Base-by-base conservation (phyloP, 1,284 basidiomycete species). In the Neolentinus lepideus region DNA sequence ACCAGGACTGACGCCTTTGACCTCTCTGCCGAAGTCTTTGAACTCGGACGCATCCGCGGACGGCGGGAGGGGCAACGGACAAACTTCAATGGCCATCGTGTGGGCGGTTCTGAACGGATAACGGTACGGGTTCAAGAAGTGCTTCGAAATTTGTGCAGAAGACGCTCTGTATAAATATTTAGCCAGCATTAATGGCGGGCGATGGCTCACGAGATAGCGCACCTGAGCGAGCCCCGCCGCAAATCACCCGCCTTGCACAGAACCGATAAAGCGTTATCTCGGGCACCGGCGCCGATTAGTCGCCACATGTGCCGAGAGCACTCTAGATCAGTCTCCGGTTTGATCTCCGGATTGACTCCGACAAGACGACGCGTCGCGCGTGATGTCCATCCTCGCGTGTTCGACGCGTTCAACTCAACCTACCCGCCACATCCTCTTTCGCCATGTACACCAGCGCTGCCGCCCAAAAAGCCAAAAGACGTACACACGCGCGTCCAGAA, bases 401-500 rank as follows among this genome's bases (percentile, higher is more conserved):
- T 19, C 47, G 27, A 50, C 47, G 47, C 47, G 47, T 50, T 29
- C 47, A 26, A 3, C 24, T 50, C 25, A 6, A 26, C 47, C 35
- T 29, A 22, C 24, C 36, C 38, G 38, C 38, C 54, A 48, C 26
- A 51, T 33, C 53, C 27, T 25, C 46, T 21, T 35, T 19, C 16
- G 43, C 57, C 29, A 90, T 90, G 88, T 90, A 89, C 71, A 72
- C 79, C 27, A 78, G 81, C 10, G 81, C 85, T 33, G 85, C 85
- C n/a, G 80, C 76, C 1, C 82, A 86, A 62, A 88, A 90, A 69
- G 80, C 83, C 38, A 90, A 88, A 64, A 73, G 88, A 59, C 80
- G 86, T 57, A 76, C 84, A 0, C 85, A 88, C 59, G 54, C 81
- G 31, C 85, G 87, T 27, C 89, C 88, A 58, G 88, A 92, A 58